phyloP scores from a whole-genome alignment of 129 eudicot species.

The Helianthus tuberosus region DNA sequence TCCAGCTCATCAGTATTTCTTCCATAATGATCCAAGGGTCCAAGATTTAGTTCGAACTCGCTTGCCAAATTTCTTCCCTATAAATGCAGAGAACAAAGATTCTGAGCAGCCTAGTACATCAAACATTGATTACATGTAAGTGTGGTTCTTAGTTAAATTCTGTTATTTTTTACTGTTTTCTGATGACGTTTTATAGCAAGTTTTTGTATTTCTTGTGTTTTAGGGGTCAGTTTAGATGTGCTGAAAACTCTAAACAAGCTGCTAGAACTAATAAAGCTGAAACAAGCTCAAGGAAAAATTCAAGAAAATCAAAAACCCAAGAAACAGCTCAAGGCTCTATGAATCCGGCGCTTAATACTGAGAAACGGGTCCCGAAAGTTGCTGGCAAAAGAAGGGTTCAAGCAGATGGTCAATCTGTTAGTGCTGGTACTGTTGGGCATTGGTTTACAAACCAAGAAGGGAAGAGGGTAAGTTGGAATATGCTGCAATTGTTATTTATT shows the following conservation, averaged over 20 bases:
- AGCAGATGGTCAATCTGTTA: constrained; percentile 53
- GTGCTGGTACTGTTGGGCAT: constrained; percentile 38
- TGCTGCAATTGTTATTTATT: background rate
- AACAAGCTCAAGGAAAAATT: constrained; percentile 35
- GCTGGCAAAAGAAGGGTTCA: constrained; percentile 80
- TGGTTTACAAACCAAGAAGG: constrained; percentile 71
- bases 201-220: constrained; percentile 24
- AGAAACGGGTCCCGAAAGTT: constrained; percentile 52
- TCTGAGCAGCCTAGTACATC: constrained; percentile 43
- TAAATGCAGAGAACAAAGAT: constrained; percentile 43
- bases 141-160: constrained; percentile 8
- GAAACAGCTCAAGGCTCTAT: constrained; percentile 43
- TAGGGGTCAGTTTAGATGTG: constrained; percentile 73
- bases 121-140: constrained; percentile 79
- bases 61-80: constrained; percentile 67
- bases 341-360: constrained; percentile 45
- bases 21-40: constrained; percentile 67
- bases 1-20: constrained; percentile 70
- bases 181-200: background rate
- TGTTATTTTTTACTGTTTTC: background rate
- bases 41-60: constrained; percentile 73
- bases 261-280: constrained; percentile 29
- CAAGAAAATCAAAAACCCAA: constrained; percentile 33
- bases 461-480: constrained; percentile 57
- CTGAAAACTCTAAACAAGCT: constrained; percentile 50